Percentiles rank a stretch among this genome's conserved stretches.
phyloP scores from a whole-genome alignment of 2,329 filamentous ascomycete species.

The Microcera coccophila region DNA sequence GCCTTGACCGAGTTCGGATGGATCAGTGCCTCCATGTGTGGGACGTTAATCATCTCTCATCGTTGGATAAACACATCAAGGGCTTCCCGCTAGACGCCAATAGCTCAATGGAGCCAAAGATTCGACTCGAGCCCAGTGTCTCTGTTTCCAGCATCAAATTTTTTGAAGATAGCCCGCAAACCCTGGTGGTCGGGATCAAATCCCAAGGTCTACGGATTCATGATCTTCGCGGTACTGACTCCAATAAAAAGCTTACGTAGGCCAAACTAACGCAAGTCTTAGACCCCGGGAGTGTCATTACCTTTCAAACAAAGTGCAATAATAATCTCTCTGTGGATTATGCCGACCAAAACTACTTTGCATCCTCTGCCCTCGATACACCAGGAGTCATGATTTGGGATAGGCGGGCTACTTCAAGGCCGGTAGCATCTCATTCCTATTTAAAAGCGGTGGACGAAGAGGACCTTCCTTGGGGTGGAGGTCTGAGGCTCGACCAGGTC shows the following conservation, averaged over 20 bases:
- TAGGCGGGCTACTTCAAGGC: conserved; percentile 56
- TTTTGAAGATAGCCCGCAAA: conserved; percentile 72
- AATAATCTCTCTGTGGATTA: conserved; percentile 76
- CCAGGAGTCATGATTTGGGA: conserved; percentile 77
- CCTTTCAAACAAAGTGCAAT: conserved; percentile 63
- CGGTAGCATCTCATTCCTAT: conserved; percentile 52
- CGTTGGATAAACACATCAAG: conserved; percentile 41
- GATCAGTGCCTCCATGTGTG: conserved; percentile 80
- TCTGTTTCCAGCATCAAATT: conserved; percentile 81
- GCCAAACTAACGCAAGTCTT: background rate
- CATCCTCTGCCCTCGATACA: conserved; percentile 72
- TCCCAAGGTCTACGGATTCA: conserved; percentile 72
- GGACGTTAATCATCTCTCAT: conserved; percentile 64
- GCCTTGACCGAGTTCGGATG: conserved; percentile 74
- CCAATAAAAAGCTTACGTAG: conserved; percentile 1
- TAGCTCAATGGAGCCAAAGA: conserved; percentile 52
- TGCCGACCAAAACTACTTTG: conserved; percentile 77
- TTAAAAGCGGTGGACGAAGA: conserved; percentile 57
- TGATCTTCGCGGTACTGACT: conserved; percentile 66
- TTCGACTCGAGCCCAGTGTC: conserved; percentile 61
- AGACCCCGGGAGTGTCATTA: conserved; percentile 51
- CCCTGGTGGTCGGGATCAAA: conserved; percentile 71
- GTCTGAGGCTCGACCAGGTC: conserved; percentile 53
- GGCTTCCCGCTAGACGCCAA: conserved; percentile 50
- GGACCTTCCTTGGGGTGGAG: conserved; percentile 59